These are phyloP conservation scores for Catharanthus roseus DNA, from an alignment of 257 asterid genomes.

Conservation along the genomic window DNA sequence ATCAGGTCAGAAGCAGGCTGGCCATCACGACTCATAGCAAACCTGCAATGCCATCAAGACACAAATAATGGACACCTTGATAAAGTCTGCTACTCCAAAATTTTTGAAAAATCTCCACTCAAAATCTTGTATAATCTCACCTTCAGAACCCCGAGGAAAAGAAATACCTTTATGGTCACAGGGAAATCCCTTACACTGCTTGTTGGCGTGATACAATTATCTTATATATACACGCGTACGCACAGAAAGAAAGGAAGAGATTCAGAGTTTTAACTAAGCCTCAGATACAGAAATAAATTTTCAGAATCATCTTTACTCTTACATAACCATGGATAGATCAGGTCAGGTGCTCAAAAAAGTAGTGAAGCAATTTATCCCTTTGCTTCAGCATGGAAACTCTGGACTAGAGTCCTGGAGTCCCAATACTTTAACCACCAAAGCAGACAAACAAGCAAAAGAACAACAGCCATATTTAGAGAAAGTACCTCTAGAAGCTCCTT, in stretches of 20 bases:
- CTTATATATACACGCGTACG: conserved; percentile 5
- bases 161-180: conserved; percentile 49
- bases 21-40: conserved; percentile 77
- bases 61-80: conserved; percentile 80
- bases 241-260: conserved; percentile 30
- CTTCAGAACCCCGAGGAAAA: conserved; percentile 49
- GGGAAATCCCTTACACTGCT: conserved; percentile 59
- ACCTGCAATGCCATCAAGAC: conserved; percentile 95
- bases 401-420: neutral
- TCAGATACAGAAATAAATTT: conserved; percentile 4
- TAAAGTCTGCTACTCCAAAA: conserved; percentile 38
- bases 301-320: neutral
- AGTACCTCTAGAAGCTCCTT: conserved; percentile 93
- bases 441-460: neutral
- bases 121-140: conserved; percentile 51
- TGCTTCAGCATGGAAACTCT: neutral
- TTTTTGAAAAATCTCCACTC: conserved; percentile 40
- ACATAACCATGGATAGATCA: conserved; percentile 4
- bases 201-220: conserved; percentile 47
- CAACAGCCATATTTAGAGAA: neutral
- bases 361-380: neutral
- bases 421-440: neutral
- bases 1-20: conserved; percentile 64
- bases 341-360: neutral
- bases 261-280: conserved; percentile 22